These are phyloP conservation scores for Coemansia sp. DNA, from an alignment of 192 early-diverging fungal species.

Conservation along the genomic window DNA sequence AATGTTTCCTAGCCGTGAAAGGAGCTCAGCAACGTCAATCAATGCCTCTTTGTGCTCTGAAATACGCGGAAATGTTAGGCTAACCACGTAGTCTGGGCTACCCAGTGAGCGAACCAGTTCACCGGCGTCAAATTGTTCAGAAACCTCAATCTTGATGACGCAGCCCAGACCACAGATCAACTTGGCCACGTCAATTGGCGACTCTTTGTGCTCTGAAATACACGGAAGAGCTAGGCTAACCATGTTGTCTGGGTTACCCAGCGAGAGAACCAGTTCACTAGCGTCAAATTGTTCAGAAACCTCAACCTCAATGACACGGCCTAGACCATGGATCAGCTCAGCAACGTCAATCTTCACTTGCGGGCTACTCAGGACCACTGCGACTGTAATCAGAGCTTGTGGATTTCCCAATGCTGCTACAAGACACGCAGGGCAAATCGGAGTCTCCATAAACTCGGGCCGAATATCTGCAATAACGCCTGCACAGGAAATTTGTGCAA, in stretches of 20 bases:
- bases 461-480: background rate
- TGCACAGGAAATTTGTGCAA: background rate
- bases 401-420: background rate
- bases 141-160: background rate
- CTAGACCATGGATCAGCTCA: background rate
- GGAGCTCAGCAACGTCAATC: background rate
- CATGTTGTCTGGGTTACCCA: constrained; percentile 8
- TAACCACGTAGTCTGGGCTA: background rate
- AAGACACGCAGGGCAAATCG: background rate
- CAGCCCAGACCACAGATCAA: background rate
- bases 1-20: background rate
- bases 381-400: background rate
- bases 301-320: background rate
- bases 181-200: constrained; percentile 7
- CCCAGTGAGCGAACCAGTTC: background rate
- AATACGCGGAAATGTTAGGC: background rate
- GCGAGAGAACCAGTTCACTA: background rate
- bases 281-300: background rate
- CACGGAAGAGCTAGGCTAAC: background rate
- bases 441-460: background rate
- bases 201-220: background rate
- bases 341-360: background rate
- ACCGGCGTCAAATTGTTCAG: background rate
- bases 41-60: background rate
- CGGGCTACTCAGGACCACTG: background rate